A percentile compares a stretch with the other conserved stretches of the same genome.
phyloP scores from a whole-genome alignment of 257 asterid genomes.

The Solanum neorickii region DNA sequence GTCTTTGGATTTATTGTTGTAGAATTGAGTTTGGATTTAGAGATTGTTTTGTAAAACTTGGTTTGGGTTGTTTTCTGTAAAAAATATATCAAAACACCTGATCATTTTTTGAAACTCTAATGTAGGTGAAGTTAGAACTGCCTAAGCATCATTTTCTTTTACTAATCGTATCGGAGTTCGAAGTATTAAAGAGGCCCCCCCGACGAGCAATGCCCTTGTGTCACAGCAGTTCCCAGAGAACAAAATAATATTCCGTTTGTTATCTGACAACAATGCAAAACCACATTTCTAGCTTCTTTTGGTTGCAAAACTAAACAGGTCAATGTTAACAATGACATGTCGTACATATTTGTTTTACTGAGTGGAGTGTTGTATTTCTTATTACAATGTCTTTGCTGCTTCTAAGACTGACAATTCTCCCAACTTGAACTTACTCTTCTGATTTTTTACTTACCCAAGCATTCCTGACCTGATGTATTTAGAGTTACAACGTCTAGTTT shows the following conservation, averaged over 20 bases:
- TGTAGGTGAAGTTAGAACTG: neutral
- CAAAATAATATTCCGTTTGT: neutral
- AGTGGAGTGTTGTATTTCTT: neutral
- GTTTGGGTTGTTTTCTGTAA: neutral
- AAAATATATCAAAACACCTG: neutral
- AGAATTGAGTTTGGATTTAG: neutral
- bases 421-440: no score
- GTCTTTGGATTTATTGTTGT: neutral
- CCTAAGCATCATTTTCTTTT: neutral
- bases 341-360: neutral
- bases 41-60: no score
- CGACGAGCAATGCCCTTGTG: neutral
- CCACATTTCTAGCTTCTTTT: neutral
- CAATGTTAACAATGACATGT: neutral
- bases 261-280: neutral
- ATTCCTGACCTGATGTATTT: neutral
- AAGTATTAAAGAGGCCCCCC: neutral
- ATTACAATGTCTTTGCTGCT: neutral
- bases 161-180: neutral
- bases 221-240: neutral
- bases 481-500: no score
- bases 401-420: neutral
- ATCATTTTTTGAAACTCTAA: neutral
- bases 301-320: neutral
- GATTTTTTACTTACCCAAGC: neutral